Base-by-base conservation (phyloP, 805 yeast genomes). In the Phaffomyces antillensis region DNA sequence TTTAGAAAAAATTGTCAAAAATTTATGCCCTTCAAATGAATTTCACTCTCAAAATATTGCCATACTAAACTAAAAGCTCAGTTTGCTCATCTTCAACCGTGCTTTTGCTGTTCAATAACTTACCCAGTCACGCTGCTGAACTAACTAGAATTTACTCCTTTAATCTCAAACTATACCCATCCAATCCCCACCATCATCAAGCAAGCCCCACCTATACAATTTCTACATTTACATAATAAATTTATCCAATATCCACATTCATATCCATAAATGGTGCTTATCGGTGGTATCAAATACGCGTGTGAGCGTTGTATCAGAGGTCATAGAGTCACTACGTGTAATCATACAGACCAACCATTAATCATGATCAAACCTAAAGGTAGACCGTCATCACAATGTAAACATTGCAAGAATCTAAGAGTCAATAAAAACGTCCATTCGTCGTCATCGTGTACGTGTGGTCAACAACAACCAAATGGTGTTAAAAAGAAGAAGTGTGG, bases 261-360 rank as follows among this genome's bases (percentile, higher is more conserved):
- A 20, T 20, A 20, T 20, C 3, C 23, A 20, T 7, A 20, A 20
- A 91, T 90, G 97, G 96, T 91, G 46, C 71, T 87, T 43, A 81
- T 91, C 42, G 87, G 89, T 57, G 98, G 97, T 34, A 83, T 86
- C 52, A 91, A 93, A 61, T 91, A 89, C 64, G 98, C 99, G 47
- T 91, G 99, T 63, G 96, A 89, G 52, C 71, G 96, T 48, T 91
- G 99, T 65, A 90, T 93, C 40, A 75, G 99, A 49, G 99, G 99
- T 37, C 99, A 93, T 60, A 72, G 99, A 43, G 99, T 91, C 39
- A 86, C 96, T 1, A 80, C 95, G 3, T 93, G 99, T 65, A 81
- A 83, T 38, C 99, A 93, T 62, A 79, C 90, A 0, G 96, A 93
- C 53, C 87, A 86, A 58, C 95, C 95, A 5, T 68, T 93, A 53